These are phyloP conservation scores for Sordariomycetes sp. DNA, from an alignment of 2,329 filamentous ascomycete species.

Conservation along the genomic window DNA sequence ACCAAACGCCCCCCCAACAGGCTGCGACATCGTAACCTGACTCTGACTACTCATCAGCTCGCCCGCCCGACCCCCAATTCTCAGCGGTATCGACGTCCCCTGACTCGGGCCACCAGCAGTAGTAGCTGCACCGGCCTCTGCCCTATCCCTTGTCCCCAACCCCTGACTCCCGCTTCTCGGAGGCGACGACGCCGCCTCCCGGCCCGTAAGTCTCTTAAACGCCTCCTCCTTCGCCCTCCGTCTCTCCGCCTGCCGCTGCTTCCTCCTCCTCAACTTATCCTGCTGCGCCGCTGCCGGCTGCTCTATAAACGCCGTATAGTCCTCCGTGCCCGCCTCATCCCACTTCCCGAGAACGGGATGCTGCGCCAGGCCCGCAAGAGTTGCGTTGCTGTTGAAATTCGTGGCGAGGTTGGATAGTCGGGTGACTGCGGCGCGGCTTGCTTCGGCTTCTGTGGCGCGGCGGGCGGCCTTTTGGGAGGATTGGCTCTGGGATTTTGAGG, in stretches of 20 bases:
- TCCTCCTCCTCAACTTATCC: slow-evolving; percentile 5
- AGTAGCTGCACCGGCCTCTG: no score
- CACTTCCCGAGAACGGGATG: slow-evolving; percentile 20
- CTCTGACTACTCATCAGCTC: slow-evolving; percentile 1
- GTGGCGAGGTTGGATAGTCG: slow-evolving; percentile 20
- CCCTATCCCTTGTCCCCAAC: not conserved
- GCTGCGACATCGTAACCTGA: slow-evolving; percentile 30
- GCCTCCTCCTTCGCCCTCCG: slow-evolving; percentile 7
- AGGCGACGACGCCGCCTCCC: not conserved
- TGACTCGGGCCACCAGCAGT: not conserved
- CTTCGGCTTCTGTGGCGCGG: not conserved
- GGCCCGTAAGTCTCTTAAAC: not conserved
- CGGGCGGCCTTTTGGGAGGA: not conserved
- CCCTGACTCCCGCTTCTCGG: slow-evolving; percentile 1
- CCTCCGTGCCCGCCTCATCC: slow-evolving; percentile 20
- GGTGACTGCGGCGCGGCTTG: slow-evolving; percentile 16
- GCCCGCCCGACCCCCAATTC: not conserved
- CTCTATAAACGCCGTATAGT: slow-evolving; percentile 18
- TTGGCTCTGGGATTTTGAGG: not conserved
- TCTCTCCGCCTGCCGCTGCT: slow-evolving; percentile 1
- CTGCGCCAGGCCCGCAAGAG: slow-evolving; percentile 10
- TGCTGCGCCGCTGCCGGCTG: slow-evolving; percentile 1
- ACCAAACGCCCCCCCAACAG: slow-evolving; percentile 30
- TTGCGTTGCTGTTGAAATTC: slow-evolving; percentile 13
- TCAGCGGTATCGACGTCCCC: not conserved